Conservation (phyloP, 495 filamentous ascomycete genomes). For the Aspergillus leporis region DNA sequence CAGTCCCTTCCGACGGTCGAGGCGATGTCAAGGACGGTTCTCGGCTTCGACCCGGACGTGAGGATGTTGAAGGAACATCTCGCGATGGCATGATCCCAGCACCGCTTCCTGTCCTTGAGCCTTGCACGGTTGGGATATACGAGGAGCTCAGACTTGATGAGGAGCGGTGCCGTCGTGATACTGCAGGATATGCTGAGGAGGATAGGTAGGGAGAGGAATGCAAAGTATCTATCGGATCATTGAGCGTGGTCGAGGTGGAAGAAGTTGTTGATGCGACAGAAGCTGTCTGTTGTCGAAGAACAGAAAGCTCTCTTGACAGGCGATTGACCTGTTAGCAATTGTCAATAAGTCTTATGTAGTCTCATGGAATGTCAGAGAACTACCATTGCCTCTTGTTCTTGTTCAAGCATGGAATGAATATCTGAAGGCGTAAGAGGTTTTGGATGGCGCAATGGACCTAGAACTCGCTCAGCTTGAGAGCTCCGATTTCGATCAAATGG, state of each 20-base stretch:
- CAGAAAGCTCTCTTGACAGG: conserved; percentile 78
- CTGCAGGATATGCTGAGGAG: conserved; percentile 53
- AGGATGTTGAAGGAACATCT: conserved; percentile 30
- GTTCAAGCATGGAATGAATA: conserved; percentile 82
- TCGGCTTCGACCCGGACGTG: conserved; percentile 36
- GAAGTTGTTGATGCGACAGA: conserved; percentile 81
- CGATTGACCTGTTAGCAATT: conserved; percentile 71
- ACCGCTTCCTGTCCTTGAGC: conserved; percentile 42
- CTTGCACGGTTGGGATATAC: conserved; percentile 48
- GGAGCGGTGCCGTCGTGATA: conserved; percentile 63
- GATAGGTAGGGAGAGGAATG: conserved; percentile 50
- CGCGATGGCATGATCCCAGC: conserved; percentile 51
- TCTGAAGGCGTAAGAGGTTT: conserved; percentile 83
- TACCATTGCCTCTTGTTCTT: conserved; percentile 94
- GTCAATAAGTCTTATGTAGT: conserved; percentile 9
- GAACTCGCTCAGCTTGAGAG: background rate
- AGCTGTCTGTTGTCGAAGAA: conserved; percentile 78
- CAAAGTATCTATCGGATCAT: conserved; percentile 48
- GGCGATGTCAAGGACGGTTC: conserved; percentile 46
- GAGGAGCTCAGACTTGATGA: conserved; percentile 61
- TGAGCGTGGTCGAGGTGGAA: conserved; percentile 64
- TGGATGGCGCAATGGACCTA: conserved; percentile 74
- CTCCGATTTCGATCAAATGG: background rate
- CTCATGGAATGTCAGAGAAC: conserved; percentile 20
- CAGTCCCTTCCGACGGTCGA: conserved; percentile 40